These are phyloP conservation scores for Annulohypoxylon moriforme DNA, from an alignment of 495 filamentous ascomycete genomes.

Conservation along the genomic window DNA sequence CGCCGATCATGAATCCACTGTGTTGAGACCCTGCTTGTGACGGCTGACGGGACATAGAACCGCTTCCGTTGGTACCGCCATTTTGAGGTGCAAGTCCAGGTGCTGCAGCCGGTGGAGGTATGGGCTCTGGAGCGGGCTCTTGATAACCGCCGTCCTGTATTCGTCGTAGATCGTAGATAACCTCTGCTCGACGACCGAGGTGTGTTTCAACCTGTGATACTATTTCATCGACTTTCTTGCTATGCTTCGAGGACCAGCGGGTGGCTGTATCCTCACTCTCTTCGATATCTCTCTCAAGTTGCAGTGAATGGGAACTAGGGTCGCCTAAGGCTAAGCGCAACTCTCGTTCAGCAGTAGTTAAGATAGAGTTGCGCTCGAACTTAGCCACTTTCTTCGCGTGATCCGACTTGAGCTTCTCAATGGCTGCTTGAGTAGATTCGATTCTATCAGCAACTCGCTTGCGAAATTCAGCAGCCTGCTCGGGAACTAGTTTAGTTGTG, in stretches of 20 bases:
- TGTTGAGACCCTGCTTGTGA: conserved; percentile 60
- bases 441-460: conserved; percentile 75
- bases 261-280: conserved; percentile 62
- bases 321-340: conserved; percentile 67
- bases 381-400: conserved; percentile 80
- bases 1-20: conserved; percentile 64
- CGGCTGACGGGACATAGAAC: conserved; percentile 57
- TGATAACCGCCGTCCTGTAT: conserved; percentile 77
- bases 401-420: conserved; percentile 80
- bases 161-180: conserved; percentile 71
- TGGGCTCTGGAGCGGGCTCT: conserved; percentile 61
- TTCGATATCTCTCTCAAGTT: conserved; percentile 69
- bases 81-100: conserved; percentile 35
- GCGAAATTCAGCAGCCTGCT: conserved; percentile 79
- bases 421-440: conserved; percentile 75
- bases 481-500: conserved; percentile 71
- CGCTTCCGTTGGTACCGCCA: conserved; percentile 29
- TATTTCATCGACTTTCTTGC: conserved; percentile 69
- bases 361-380: conserved; percentile 71
- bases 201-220: conserved; percentile 67
- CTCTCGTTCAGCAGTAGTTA: conserved; percentile 73
- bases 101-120: conserved; percentile 23
- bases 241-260: conserved; percentile 58
- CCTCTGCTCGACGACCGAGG: conserved; percentile 65
- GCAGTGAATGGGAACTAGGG: conserved; percentile 69